Percentiles rank a stretch among this genome's conserved stretches.
Conservation (phyloP, 345 rosid genomes). For the Gossypium thurberi region DNA sequence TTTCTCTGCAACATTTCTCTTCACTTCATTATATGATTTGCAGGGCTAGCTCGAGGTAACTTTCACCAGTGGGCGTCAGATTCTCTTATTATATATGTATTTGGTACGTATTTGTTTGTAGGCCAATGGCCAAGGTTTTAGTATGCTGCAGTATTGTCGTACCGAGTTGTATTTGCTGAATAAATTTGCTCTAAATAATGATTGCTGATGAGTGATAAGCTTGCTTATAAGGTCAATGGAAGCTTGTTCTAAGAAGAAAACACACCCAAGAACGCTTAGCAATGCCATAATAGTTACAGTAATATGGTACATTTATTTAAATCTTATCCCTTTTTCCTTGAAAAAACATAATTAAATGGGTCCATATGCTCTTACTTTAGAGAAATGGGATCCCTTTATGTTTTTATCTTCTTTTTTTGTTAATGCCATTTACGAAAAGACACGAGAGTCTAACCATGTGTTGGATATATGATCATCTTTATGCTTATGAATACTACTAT, state of each 20-base stretch:
- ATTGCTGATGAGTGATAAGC: not conserved
- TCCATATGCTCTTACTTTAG: not conserved
- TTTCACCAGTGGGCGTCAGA: constrained; percentile 16
- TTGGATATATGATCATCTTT: not conserved
- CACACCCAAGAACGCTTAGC: not conserved
- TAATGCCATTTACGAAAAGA: not conserved
- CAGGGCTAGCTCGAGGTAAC: constrained; percentile 11
- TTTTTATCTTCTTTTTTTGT: not conserved
- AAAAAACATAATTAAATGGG: not conserved
- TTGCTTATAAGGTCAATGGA: not conserved
- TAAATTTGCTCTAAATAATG: not conserved
- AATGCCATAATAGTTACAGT: not conserved
- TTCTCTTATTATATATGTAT: not conserved
- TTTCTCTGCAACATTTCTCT: constrained; percentile 6
- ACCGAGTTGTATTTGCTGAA: not conserved
- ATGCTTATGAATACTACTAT: too few species aligned
- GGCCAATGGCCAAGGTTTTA: constrained; percentile 2
- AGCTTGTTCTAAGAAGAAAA: not conserved
- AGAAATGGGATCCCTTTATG: not conserved
- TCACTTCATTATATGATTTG: constrained; percentile 4
- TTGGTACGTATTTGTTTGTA: not conserved
- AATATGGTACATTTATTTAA: too few species aligned
- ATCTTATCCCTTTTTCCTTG: not conserved
- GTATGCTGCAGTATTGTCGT: not conserved
- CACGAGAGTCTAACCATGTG: not conserved